Base-by-base conservation (phyloP, 179 eudicot species). In the Kewa caespitosa region DNA sequence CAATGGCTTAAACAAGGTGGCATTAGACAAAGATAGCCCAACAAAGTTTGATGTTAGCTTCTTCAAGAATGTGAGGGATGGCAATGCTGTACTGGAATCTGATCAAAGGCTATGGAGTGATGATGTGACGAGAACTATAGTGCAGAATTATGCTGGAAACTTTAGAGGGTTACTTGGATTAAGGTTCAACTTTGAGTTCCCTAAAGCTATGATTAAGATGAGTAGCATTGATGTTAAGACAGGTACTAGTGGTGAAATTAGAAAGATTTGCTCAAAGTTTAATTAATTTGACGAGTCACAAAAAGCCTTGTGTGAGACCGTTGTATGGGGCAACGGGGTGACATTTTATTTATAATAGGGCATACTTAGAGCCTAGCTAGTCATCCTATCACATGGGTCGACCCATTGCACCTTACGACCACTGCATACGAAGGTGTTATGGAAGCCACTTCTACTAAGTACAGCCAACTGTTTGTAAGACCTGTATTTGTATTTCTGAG, bases 171-270 rank as follows among this genome's bases (percentile, higher is more conserved):
- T 90, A 68, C 42, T 92, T 37, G 97, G 97, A 1, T 67, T 87
- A 8, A 78, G 91, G 73, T 90, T 92, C 39, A 80, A 74, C 43
- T 81, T 79, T 38, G 94, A 92, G 80, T 92, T 91, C 50, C 85
- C 85, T 8, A 88, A 90, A 46, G 90, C 94, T 39, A 92, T 92
- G 97, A 73, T 90, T 74, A 89, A 86, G 78, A 86, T 92, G 92
- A 85, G 94, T 67, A 78, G 85, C 74, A 89, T 91, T 86, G 97
- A 85, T 31, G 97, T 90, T 5, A 90, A 90, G 84, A 82, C 81
- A 73, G 90, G 90, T 20, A 25, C 68, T 22, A 69, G 86, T 75
- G 97, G 97, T 67, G 94, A 90, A 85, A 82, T 91, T 59, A 87
- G 97, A 76, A 84, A 78, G 64, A 31, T 76, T 22, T 91, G 97